Conservation (phyloP, 176 grass and related monocot species). For the Rhynchospora pubera region DNA sequence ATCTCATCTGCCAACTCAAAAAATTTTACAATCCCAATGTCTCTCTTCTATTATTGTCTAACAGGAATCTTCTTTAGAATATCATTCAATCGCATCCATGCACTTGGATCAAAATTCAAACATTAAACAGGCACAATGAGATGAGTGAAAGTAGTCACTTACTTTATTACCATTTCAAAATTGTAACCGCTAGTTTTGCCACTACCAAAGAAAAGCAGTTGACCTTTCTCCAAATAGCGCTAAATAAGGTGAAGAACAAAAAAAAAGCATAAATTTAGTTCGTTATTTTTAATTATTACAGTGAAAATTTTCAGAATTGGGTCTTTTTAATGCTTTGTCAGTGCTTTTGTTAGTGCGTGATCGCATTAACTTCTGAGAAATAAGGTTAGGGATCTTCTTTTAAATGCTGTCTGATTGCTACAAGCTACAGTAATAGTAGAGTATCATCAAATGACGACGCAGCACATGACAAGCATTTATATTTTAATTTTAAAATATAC, state of each 20-base stretch:
- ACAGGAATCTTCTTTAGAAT: conserved; percentile 11
- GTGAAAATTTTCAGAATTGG: too few species aligned
- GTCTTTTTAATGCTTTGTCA: neutral
- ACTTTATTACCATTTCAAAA: neutral
- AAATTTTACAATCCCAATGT: conserved; percentile 26
- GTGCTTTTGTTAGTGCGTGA: neutral
- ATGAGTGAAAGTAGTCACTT: neutral
- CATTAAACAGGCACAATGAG: neutral
- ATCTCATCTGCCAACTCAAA: conserved; percentile 24
- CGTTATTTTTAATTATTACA: too few species aligned
- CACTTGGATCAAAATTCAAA: conserved; percentile 3
- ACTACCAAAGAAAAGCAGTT: neutral
- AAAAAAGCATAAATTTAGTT: neutral
- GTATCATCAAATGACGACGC: too few species aligned
- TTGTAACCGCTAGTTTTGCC: neutral
- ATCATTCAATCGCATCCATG: neutral
- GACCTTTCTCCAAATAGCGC: neutral
- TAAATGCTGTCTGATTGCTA: neutral
- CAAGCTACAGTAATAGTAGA: too few species aligned
- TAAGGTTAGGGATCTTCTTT: neutral
- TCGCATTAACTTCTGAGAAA: neutral
- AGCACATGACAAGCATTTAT: too few species aligned
- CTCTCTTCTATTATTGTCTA: conserved; percentile 26
- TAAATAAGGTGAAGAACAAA: neutral
- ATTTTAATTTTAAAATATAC: too few species aligned